Evolutionary conservation across 2,329 filamentous ascomycete genomes (phyloP), one percentile per base, ranked within the genome.

Genomic region (Pseudodiploospora longispora): DNA sequence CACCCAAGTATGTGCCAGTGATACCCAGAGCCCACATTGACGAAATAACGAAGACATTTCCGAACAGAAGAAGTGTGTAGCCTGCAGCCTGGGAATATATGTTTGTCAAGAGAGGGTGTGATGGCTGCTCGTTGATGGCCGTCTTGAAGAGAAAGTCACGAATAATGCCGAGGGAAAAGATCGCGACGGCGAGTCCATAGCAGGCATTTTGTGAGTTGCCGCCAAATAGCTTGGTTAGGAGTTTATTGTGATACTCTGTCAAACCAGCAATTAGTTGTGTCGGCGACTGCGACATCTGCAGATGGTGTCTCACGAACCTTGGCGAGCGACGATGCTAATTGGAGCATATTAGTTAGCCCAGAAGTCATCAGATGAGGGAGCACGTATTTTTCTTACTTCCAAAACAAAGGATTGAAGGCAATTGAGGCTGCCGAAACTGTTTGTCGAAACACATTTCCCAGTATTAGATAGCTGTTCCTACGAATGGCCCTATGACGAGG

Each of bases 371-470:
- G 4, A 30, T 38, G 34, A 27, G 34, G 38, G 6, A 31, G 10
- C 32, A 38, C 36, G 41, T 36, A 43, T 37, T n/a, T 38, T 12
- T 76, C 87, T 74, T 76, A 95, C 90, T 98, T 98, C 93, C 93
- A 98, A 68, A 96, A 97, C n/a, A 93, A 83, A 27, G 93, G 93
- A 68, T 98, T 98, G 69, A 98, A 97, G 40, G 83, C 76, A 67
- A 98, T 95, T 42, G 86, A 78, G 44, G 74, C 75, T 39, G 83
- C 86, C 54, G 88, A 87, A 55, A 93, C 90, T 95, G 46, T 40
- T 46, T n/a, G 36, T 43, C n/a, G 40, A 9, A 30, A 30, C 34
- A 9, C 19, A 32, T 38, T 40, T 37, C 30, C 38, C 29, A 32
- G 29, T 30, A 40, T 49, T 46, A 49, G 44, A 41, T 35, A 38